phyloP scores from a whole-genome alignment of 2,329 filamentous ascomycete genomes.

The Ophiocordyceps camponoti-saundersi region DNA sequence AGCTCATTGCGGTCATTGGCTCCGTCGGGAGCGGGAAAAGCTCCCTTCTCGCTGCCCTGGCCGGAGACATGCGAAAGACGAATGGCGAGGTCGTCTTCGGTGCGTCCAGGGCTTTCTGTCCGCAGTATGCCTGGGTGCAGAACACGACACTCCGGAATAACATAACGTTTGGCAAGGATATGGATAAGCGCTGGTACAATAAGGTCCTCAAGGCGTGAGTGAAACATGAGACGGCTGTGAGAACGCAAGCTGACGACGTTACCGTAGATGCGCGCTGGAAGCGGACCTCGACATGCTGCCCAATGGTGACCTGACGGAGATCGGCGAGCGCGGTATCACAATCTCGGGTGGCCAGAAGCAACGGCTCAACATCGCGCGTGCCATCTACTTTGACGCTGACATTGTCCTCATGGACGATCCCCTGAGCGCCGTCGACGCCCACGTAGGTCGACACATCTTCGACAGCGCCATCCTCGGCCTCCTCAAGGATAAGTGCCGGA shows the following conservation, averaged over 20 bases:
- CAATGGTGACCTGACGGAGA: slow-evolving; percentile 74
- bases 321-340: slow-evolving; percentile 89
- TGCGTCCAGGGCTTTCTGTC: slow-evolving; percentile 74
- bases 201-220: slow-evolving; percentile 61
- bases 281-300: slow-evolving; percentile 90
- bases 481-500: slow-evolving; percentile 73
- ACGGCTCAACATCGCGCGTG: slow-evolving; percentile 79
- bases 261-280: slow-evolving; percentile 54
- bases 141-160: slow-evolving; percentile 79
- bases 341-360: slow-evolving; percentile 94
- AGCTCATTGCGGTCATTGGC: slow-evolving; percentile 73
- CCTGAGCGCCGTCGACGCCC: slow-evolving; percentile 51
- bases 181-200: slow-evolving; percentile 64
- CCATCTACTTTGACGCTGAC: slow-evolving; percentile 53
- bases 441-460: slow-evolving; percentile 64
- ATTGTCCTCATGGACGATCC: slow-evolving; percentile 56
- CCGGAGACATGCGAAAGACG: slow-evolving; percentile 85
- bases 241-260: slow-evolving; percentile 1
- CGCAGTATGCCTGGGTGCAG: slow-evolving; percentile 96
- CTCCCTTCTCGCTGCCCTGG: slow-evolving; percentile 73
- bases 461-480: slow-evolving; percentile 86
- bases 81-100: slow-evolving; percentile 57
- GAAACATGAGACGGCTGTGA: not conserved
- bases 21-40: slow-evolving; percentile 83
- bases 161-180: slow-evolving; percentile 72